Conservation (phyloP, 306 rosid species). For the Prunus mume region DNA sequence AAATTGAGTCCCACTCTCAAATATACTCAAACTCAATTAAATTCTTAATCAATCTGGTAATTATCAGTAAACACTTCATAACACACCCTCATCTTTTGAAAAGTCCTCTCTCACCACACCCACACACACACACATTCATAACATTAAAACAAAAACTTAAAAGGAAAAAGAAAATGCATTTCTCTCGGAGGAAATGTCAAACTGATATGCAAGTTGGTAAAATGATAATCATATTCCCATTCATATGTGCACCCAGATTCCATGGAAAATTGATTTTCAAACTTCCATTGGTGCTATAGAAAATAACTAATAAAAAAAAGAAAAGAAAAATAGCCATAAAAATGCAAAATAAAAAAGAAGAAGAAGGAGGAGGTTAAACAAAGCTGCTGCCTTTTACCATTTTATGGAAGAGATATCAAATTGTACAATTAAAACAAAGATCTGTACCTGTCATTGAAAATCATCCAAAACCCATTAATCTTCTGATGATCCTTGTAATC, state of each 20-base stretch:
- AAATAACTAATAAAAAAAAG: background rate
- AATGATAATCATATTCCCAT: background rate
- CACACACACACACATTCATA: background rate
- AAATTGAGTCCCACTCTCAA: conserved; percentile 3
- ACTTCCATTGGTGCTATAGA: background rate
- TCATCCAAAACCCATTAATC: conserved; percentile 12
- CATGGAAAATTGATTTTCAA: background rate
- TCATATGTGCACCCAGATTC: background rate
- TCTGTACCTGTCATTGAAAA: conserved; percentile 15
- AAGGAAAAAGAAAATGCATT: background rate
- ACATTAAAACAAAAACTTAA: no score
- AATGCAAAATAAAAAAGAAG: background rate
- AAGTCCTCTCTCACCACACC: conserved; percentile 6
- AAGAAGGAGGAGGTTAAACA: background rate
- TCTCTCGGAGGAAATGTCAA: background rate
- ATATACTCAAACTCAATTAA: background rate
- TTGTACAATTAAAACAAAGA: conserved; percentile 12
- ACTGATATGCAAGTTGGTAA: conserved; percentile 10
- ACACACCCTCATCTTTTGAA: conserved; percentile 7
- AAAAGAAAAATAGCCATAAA: background rate
- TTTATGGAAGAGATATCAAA: conserved; percentile 15
- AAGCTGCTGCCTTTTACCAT: background rate
- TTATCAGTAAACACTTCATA: background rate
- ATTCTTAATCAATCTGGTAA: background rate
- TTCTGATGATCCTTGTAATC: background rate